Percentiles rank a stretch among this genome's conserved stretches.
phyloP scores from a whole-genome alignment of 148 eudicot species.

The Rhododendron ovatum region DNA sequence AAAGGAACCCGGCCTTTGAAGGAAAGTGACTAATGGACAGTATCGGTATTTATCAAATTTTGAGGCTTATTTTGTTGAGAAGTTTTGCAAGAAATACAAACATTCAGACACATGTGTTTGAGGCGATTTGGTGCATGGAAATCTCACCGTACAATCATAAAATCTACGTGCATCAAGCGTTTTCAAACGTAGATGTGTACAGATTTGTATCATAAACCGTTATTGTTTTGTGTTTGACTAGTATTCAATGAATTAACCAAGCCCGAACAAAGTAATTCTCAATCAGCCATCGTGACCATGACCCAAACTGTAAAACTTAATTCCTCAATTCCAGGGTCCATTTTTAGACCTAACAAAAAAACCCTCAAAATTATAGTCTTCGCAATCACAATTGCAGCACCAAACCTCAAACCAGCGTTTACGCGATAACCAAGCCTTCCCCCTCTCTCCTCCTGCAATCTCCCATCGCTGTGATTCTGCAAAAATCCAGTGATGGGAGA shows the following conservation, averaged over 20 bases:
- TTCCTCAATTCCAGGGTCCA: conserved; percentile 5
- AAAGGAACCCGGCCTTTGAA: neutral
- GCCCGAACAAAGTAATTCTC: neutral
- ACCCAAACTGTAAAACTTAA: neutral
- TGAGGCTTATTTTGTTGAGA: too few relatives aligned
- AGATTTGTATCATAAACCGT: too few relatives aligned
- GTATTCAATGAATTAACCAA: neutral
- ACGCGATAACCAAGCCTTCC: neutral
- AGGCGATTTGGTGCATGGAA: too few relatives aligned
- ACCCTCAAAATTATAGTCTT: neutral
- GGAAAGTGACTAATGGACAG: neutral
- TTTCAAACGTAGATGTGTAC: neutral
- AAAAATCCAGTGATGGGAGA: conserved; percentile 44
- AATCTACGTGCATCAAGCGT: too few relatives aligned
- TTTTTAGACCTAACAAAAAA: neutral
- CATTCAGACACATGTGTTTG: too few relatives aligned
- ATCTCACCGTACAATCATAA: too few relatives aligned
- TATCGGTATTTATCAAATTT: too few relatives aligned
- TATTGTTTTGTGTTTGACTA: too few relatives aligned
- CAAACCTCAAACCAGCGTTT: neutral
- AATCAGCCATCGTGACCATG: neutral
- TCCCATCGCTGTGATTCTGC: conserved; percentile 33
- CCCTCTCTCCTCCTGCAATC: conserved; percentile 17
- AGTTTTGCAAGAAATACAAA: too few relatives aligned
- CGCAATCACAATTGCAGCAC: neutral